These are phyloP conservation scores for Pelargonium cotyledonis DNA, from an alignment of 441 rosid species.

Conservation along the genomic window DNA sequence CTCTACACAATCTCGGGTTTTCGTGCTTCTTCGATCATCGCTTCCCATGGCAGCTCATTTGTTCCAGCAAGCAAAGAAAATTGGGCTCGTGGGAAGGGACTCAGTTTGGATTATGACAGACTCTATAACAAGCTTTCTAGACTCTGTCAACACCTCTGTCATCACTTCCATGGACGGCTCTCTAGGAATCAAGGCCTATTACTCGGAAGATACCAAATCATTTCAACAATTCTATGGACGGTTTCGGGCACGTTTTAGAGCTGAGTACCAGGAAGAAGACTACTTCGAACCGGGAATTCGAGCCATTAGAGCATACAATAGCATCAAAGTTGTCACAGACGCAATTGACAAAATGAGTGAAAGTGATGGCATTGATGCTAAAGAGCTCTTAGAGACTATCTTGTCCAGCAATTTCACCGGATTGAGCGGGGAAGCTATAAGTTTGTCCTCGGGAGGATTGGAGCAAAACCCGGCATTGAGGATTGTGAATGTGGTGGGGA, in stretches of 20 bases:
- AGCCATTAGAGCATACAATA: slow-evolving; percentile 30
- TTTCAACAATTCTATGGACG: slow-evolving; percentile 23
- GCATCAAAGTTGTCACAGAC: slow-evolving; percentile 17
- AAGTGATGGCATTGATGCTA: background rate
- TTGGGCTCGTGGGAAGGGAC: slow-evolving; percentile 33
- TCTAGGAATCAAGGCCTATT: slow-evolving; percentile 33
- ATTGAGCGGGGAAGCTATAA: slow-evolving; percentile 26
- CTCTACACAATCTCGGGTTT: slow-evolving; percentile 31
- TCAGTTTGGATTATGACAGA: slow-evolving; percentile 43
- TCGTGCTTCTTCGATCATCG: slow-evolving; percentile 40
- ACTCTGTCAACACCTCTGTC: slow-evolving; percentile 32
- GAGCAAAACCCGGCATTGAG: slow-evolving; percentile 11
- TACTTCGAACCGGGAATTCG: slow-evolving; percentile 25
- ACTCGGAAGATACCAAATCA: slow-evolving; percentile 13
- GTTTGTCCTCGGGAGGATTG: slow-evolving; percentile 18
- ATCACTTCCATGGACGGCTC: slow-evolving; percentile 42
- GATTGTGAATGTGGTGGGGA: slow-evolving; percentile 28
- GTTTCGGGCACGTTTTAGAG: slow-evolving; percentile 19
- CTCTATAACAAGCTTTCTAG: slow-evolving; percentile 28
- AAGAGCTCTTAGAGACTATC: slow-evolving; percentile 9
- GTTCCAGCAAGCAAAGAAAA: slow-evolving; percentile 34
- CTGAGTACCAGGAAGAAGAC: slow-evolving; percentile 22
- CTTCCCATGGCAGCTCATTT: slow-evolving; percentile 29
- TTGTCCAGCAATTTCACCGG: slow-evolving; percentile 22
- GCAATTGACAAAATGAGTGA: slow-evolving; percentile 10